A percentile compares a stretch with the other conserved stretches of the same genome.
phyloP scores from a whole-genome alignment of 208 protist genomes.

The Acanthamoeba triangularis region DNA sequence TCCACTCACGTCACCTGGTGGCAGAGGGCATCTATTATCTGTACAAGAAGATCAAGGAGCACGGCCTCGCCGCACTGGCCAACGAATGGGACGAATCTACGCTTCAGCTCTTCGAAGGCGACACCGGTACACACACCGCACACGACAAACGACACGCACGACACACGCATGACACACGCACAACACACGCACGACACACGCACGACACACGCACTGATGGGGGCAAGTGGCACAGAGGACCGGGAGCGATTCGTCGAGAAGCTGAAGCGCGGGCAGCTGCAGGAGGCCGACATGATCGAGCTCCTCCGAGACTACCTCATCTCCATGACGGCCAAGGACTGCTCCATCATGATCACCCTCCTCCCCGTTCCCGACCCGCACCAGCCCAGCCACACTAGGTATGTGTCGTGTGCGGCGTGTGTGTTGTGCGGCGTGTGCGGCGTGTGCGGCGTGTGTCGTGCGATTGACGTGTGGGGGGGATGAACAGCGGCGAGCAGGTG shows the following conservation, averaged over 20 bases:
- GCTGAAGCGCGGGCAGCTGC: slow-evolving; percentile 50
- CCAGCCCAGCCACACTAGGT: neutral
- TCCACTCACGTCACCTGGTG: neutral
- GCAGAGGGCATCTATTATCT: slow-evolving; percentile 69
- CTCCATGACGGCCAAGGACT: slow-evolving; percentile 75
- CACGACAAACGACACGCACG: neutral
- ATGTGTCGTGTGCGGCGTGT: neutral
- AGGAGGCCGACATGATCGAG: slow-evolving; percentile 54
- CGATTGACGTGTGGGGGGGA: neutral
- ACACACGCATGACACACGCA: neutral
- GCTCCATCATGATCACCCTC: slow-evolving; percentile 77
- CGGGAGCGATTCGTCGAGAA: slow-evolving; percentile 56
- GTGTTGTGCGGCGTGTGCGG: neutral
- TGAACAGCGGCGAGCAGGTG: slow-evolving; percentile 5
- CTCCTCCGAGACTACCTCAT: slow-evolving; percentile 72
- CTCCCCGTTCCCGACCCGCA: neutral
- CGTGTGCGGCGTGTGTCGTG: neutral
- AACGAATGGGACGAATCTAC: slow-evolving; percentile 78
- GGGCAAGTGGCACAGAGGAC: slow-evolving; percentile 44
- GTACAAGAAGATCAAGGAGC: slow-evolving; percentile 67
- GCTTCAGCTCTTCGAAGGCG: slow-evolving; percentile 71
- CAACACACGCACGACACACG: neutral
- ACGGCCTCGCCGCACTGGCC: slow-evolving; percentile 55
- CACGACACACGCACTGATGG: neutral
- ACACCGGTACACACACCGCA: slow-evolving; percentile 1